These are phyloP conservation scores for Kluyveromyces marxianus DNA, from an alignment of 1,139 yeast species.

Conservation along the genomic window DNA sequence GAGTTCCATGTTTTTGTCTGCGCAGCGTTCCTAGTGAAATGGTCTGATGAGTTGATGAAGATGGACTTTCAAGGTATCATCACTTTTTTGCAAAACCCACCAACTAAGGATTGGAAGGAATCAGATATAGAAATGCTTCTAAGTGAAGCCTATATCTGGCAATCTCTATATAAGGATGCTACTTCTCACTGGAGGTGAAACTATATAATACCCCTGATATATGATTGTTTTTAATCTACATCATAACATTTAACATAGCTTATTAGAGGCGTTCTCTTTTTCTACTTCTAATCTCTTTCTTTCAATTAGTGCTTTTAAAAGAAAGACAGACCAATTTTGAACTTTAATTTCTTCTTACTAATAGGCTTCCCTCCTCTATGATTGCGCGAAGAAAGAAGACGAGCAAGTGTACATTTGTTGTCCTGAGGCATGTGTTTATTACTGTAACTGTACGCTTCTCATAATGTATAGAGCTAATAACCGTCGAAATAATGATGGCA, in stretches of 20 bases:
- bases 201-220: neutral
- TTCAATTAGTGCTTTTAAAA: no score
- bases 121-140: slow-evolving; percentile 85
- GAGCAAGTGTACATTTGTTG: neutral
- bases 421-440: neutral
- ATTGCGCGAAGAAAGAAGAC: no score
- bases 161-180: slow-evolving; percentile 82
- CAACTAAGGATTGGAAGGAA: slow-evolving; percentile 79
- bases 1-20: slow-evolving; percentile 95
- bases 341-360: no score
- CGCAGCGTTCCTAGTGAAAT: slow-evolving; percentile 91
- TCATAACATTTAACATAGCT: neutral
- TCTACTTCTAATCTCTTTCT: no score
- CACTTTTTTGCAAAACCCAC: slow-evolving; percentile 82
- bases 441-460: neutral
- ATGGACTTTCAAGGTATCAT: slow-evolving; percentile 94
- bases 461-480: slow-evolving; percentile 24
- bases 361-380: no score
- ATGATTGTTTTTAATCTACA: neutral
- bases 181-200: slow-evolving; percentile 57
- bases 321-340: no score
- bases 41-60: slow-evolving; percentile 67
- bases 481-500: slow-evolving; percentile 25
- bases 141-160: slow-evolving; percentile 97
- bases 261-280: no score